A percentile compares a stretch with the other conserved stretches of the same genome.
phyloP scores from a whole-genome alignment of 129 eudicot genomes.

The Gnaphalium uliginosum region DNA sequence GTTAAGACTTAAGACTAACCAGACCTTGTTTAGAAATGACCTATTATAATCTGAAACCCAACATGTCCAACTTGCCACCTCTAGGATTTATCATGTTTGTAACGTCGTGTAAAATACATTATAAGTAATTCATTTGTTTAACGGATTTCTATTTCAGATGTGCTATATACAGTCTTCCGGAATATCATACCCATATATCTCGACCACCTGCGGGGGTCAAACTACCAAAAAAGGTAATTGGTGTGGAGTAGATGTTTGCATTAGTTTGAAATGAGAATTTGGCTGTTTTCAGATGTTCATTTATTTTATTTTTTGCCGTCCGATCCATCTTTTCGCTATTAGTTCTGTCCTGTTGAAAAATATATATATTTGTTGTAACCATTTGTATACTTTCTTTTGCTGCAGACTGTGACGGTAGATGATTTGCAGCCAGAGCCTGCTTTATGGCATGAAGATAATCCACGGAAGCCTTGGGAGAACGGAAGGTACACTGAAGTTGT shows the following conservation, averaged over 20 bases:
- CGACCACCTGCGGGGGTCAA: constrained; percentile 79
- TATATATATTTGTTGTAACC: background rate
- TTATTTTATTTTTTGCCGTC: background rate
- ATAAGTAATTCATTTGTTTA: background rate
- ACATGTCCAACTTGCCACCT: background rate
- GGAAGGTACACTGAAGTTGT: constrained; percentile 54
- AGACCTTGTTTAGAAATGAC: background rate
- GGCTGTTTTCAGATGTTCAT: background rate
- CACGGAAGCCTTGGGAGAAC: constrained; percentile 64
- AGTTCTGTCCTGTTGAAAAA: background rate
- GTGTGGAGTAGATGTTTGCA: background rate
- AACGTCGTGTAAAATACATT: background rate
- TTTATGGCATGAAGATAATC: constrained; percentile 92
- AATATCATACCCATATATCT: constrained; percentile 63
- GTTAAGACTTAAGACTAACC: background rate
- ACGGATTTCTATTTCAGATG: constrained; percentile 52
- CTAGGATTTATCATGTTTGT: constrained; percentile 3
- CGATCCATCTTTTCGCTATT: background rate
- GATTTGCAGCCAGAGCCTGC: constrained; percentile 78
- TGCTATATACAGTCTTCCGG: constrained; percentile 85
- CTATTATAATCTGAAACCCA: background rate
- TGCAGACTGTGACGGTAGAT: constrained; percentile 63
- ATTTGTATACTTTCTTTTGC: background rate
- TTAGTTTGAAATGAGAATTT: background rate
- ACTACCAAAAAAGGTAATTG: constrained; percentile 71